These are phyloP conservation scores for Rhynchosporium secalis DNA, from an alignment of 2,329 filamentous ascomycete species.

Conservation along the genomic window DNA sequence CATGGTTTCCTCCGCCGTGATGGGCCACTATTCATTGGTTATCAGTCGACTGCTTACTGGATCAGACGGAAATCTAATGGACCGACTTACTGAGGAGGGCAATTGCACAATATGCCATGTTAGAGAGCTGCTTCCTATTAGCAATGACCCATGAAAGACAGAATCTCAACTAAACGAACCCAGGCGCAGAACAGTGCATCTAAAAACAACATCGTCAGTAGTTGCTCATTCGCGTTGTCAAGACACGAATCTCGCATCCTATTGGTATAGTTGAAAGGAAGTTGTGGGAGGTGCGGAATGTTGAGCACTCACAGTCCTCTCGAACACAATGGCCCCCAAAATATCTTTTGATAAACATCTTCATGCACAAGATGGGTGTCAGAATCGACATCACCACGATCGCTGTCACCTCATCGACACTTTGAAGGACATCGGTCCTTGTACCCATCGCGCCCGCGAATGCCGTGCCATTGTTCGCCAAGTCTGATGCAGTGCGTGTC, in stretches of 20 bases:
- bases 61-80: no score
- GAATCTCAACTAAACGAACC: background rate
- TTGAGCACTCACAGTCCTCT: conserved; percentile 8
- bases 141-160: background rate
- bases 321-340: background rate
- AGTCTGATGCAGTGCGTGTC: conserved; percentile 7
- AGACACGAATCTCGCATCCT: background rate
- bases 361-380: conserved; percentile 1
- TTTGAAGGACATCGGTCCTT: conserved; percentile 12
- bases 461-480: conserved; percentile 9
- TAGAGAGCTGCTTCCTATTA: conserved; percentile 3
- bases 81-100: conserved; percentile 12
- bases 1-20: conserved; percentile 19
- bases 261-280: background rate
- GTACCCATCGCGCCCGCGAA: background rate
- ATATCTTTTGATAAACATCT: conserved; percentile 9
- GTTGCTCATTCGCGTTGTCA: background rate
- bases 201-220: background rate
- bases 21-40: conserved; percentile 4
- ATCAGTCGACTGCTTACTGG: background rate
- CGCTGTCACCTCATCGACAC: conserved; percentile 5
- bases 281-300: background rate
- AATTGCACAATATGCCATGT: conserved; percentile 2
- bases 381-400: conserved; percentile 14
- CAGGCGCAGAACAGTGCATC: background rate